A percentile compares a stretch with the other conserved stretches of the same genome.
phyloP scores from a whole-genome alignment of 768 basidiomycete species.

The Collybia nuda region DNA sequence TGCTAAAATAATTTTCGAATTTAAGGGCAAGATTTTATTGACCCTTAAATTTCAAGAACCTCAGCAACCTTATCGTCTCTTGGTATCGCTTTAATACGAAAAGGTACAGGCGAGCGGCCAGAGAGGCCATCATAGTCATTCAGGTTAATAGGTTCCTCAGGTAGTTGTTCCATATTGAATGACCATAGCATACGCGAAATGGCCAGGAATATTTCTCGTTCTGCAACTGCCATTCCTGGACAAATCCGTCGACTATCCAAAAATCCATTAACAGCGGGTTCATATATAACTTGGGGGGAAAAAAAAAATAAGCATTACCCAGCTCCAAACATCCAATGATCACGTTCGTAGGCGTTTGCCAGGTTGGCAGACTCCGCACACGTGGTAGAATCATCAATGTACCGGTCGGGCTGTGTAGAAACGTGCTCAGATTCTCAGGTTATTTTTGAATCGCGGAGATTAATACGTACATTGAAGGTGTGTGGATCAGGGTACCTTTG shows the following conservation, averaged over 20 bases:
- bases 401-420: conserved; percentile 39
- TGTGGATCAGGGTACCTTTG: conserved; percentile 38
- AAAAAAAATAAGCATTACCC: conserved; percentile 28
- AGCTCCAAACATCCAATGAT: conserved; percentile 51
- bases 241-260: conserved; percentile 34
- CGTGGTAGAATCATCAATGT: conserved; percentile 33
- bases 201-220: conserved; percentile 44
- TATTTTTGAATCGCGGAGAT: not conserved
- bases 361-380: conserved; percentile 44
- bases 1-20: conserved; percentile 2
- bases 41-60: conserved; percentile 16
- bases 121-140: conserved; percentile 48
- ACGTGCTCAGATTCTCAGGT: not conserved
- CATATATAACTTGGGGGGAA: not conserved
- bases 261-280: not conserved
- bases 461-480: conserved; percentile 24
- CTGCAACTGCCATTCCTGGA: conserved; percentile 44
- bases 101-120: conserved; percentile 44
- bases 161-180: conserved; percentile 38
- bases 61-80: conserved; percentile 27
- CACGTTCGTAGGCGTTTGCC: conserved; percentile 39
- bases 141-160: conserved; percentile 41
- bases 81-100: conserved; percentile 31
- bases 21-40: not conserved
- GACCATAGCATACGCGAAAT: conserved; percentile 49